Evolutionary conservation across 768 basidiomycete genomes (phyloP), one percentile per base, ranked within the genome.

Genomic region (Gelatoporia subvermispora): DNA sequence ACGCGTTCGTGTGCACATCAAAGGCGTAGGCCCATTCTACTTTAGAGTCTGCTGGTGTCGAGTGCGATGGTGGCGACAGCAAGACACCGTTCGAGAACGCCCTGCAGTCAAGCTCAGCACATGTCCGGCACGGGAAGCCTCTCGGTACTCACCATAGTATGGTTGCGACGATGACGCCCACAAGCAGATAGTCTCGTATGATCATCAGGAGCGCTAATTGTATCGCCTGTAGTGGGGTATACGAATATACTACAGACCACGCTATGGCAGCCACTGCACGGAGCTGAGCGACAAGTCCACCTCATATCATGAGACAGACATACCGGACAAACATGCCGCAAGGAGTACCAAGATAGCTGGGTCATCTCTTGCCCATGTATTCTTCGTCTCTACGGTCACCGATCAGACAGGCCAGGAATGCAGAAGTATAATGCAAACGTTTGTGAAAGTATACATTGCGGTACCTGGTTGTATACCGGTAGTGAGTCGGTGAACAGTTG

Each of bases 371-470:
- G 94, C 93, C 94, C 94, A 97, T 15, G 88, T 92, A 65, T 98
- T 96, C 75, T 96, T 97, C 17, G 94, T 97, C 74, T 97, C 93
- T 89, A 68, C 53, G 35, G 37, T 41, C 34, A 55, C 35, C 17
- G 39, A 18, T 49, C 20, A 54, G 35, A 37, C 3, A 39, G 5
- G 28, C 5, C 28, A 31, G 21, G 35, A 7, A 17, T 21, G 13
- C 5, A 35, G 31, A 20, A 22, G 11, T 24, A 16, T 40, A 8
- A 3, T 8, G 68, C 84, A 61, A 63, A 94, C 94, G 91, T 69
- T 94, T 94, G 70, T 96, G 94, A 62, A 94, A 96, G 65, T 97
- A 98, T 7, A 96, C 94, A 68, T 97, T 95, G 43, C 93, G 85
- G 67, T 96, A 93, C 16, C 89, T 92, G 59, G 8, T 9, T 23